Conservation (phyloP, 345 rosid species). For the Cochlearia excelsa region DNA sequence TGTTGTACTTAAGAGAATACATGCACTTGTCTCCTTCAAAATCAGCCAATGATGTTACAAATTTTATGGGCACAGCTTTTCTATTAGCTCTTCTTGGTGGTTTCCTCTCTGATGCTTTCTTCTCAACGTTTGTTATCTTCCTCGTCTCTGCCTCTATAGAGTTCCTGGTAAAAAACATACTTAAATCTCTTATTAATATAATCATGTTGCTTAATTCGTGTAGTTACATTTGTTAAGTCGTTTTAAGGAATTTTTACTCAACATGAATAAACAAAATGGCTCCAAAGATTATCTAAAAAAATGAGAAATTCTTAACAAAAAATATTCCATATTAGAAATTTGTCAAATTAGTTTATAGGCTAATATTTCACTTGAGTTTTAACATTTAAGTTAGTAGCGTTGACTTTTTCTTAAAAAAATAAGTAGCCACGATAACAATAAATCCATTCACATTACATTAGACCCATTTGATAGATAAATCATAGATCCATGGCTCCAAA, state of each 20-base stretch:
- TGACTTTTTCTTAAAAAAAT: constrained; percentile 18
- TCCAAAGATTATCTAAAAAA: not conserved
- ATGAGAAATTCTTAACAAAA: too few species aligned
- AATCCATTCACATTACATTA: constrained; percentile 32
- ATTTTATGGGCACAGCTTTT: constrained; percentile 87
- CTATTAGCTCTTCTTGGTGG: constrained; percentile 81
- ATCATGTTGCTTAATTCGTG: not conserved
- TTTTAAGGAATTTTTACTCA: not conserved
- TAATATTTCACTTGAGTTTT: constrained; percentile 14
- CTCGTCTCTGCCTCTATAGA: constrained; percentile 58
- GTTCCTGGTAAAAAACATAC: constrained; percentile 47
- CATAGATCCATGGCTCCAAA: constrained; percentile 23
- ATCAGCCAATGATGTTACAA: constrained; percentile 71
- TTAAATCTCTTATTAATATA: not conserved
- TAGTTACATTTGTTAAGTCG: constrained; percentile 4
- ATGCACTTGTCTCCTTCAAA: constrained; percentile 71
- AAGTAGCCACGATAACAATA: constrained; percentile 27
- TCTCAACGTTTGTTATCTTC: constrained; percentile 60
- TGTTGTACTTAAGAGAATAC: constrained; percentile 51
- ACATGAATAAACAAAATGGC: constrained; percentile 17
- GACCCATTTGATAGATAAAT: not conserved
- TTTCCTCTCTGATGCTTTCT: constrained; percentile 73
- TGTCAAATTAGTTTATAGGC: too few species aligned
- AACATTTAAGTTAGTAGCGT: constrained; percentile 27
- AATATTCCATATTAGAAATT: too few species aligned